Conservation (phyloP, 108 stramenopile species). For the Mediolabrus comicus region DNA sequence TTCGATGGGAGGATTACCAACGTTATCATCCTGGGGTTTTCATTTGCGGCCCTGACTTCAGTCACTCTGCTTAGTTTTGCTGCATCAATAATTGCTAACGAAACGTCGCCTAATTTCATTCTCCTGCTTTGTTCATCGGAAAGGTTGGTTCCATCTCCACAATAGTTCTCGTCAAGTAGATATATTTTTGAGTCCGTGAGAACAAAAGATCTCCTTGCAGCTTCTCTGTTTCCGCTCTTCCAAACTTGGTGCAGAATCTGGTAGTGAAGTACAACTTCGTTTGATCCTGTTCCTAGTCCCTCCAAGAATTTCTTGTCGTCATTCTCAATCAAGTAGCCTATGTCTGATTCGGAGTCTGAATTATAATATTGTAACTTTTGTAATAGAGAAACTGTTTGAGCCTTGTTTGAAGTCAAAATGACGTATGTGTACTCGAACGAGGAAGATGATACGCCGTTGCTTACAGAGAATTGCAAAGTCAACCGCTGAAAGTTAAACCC, state of each 20-base stretch:
- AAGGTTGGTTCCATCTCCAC: conserved; percentile 55
- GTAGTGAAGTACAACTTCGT: conserved; percentile 77
- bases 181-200: conserved; percentile 73
- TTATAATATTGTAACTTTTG: conserved; percentile 63
- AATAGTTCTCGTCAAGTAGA: conserved; percentile 78
- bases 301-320: conserved; percentile 78
- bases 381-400: conserved; percentile 58
- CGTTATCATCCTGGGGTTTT: conserved; percentile 77
- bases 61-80: conserved; percentile 58
- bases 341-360: conserved; percentile 30
- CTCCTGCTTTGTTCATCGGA: conserved; percentile 11
- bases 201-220: conserved; percentile 68
- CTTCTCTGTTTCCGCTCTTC: conserved; percentile 74
- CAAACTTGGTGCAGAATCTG: conserved; percentile 77
- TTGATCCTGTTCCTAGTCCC: conserved; percentile 51
- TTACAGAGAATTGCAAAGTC: conserved; percentile 60
- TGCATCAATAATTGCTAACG: conserved; percentile 57
- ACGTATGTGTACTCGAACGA: conserved; percentile 69
- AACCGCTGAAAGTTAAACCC: conserved; percentile 87
- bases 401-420: conserved; percentile 71
- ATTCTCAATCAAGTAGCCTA: conserved; percentile 66
- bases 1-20: conserved; percentile 63
- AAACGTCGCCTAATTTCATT: conserved; percentile 43
- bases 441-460: conserved; percentile 28
- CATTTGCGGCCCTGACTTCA: conserved; percentile 75